Base-by-base conservation (phyloP, 1,139 yeast species). In the Scheffersomyces titani region DNA sequence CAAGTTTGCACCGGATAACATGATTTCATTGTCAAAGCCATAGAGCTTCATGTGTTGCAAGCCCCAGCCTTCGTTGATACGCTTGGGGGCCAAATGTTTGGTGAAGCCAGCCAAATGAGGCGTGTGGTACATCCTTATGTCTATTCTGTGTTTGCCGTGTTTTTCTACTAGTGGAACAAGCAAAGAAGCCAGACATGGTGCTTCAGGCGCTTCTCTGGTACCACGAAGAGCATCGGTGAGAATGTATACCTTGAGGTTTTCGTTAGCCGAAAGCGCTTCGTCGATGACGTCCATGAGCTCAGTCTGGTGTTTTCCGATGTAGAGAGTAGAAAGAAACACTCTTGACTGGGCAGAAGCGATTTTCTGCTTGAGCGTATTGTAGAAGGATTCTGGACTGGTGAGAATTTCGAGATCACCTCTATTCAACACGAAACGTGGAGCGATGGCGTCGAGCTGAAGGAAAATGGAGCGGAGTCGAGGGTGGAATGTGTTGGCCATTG, bases 11-110 rank as follows among this genome's bases (percentile, higher is more conserved):
- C 99, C 99, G 20, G 92, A 85, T 51, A 96, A 78, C 19, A 96
- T 83, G 53, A 94, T 86, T 68, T 92, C 97, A 65, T 92, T 87
- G 70, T 94, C 99, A 67, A 92, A 87, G 1, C 99, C 99, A 69
- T 94, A 94, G 48, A 96, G 81, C 71, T 94, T 94, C 99, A 94
- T 96, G 70, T 94, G 99, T 72, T 94, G 99, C 54, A 94, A 79
- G 0, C 99, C 99, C 75, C 83, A 84, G 6, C 97, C 94, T 74
- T 94, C 99, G 70, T 93, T 92, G 60, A 93, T 80, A 60, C 99
- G 80, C 57, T 84, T 88, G 0, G 99, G 99, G 3, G 92, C 80
- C 52, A 90, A 56, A 19, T 75, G 66, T 66, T 87, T 86, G 57
- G 84, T 81, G 57, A 90, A 68, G 0, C 97, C 97, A 51, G 83